Conservation (phyloP, 2,329 filamentous ascomycete genomes). For the Zymoseptoria tritici region DNA sequence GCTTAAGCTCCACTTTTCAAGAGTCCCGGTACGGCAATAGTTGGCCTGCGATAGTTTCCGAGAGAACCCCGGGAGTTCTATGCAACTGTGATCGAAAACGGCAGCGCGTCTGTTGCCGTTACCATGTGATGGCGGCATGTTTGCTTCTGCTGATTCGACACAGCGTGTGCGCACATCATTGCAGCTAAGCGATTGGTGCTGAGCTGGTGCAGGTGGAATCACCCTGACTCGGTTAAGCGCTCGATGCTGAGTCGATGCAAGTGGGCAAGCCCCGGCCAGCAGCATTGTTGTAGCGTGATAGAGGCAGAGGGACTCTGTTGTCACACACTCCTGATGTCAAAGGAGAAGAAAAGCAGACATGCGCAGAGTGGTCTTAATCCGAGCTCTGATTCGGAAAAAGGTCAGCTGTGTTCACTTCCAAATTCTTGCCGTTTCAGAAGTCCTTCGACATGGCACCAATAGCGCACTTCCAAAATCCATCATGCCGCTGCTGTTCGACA, state of each 20-base stretch:
- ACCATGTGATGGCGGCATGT: neutral
- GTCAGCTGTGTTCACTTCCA: too few species aligned
- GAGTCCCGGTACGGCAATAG: neutral
- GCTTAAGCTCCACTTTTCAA: neutral
- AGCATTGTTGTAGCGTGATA: too few species aligned
- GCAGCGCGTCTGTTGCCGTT: neutral
- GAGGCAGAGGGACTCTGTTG: too few species aligned
- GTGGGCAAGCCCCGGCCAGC: too few species aligned
- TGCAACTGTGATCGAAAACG: too few species aligned
- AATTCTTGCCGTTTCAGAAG: neutral
- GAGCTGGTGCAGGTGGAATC: neutral
- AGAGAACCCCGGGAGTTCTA: too few species aligned
- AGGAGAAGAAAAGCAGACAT: too few species aligned
- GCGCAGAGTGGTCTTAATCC: too few species aligned
- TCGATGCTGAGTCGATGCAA: too few species aligned
- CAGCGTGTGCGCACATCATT: neutral
- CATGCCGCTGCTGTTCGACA: neutral
- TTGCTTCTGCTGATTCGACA: neutral
- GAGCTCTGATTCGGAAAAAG: too few species aligned
- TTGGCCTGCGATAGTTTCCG: too few species aligned
- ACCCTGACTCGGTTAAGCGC: neutral
- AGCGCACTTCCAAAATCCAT: neutral
- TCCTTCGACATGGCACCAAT: neutral
- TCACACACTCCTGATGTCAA: too few species aligned
- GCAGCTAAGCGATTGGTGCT: neutral